Base-by-base conservation (phyloP, 345 rosid genomes). In the Erysimum cheiranthoides region DNA sequence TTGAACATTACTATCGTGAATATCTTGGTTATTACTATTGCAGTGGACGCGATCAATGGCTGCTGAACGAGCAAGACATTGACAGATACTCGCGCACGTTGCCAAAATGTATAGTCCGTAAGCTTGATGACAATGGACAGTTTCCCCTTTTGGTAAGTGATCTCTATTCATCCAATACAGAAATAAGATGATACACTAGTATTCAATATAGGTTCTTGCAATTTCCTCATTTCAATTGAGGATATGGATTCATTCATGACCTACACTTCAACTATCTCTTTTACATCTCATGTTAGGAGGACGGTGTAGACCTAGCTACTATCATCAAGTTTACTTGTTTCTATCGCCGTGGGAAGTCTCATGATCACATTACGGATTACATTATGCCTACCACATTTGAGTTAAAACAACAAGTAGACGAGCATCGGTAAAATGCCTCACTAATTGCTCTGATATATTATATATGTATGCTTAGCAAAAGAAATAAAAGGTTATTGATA, bases 11-110 rank as follows among this genome's bases (percentile, higher is more conserved):
- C 18, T 16, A 54, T 63, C n/a, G n/a, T n/a, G 34, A 63, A 27
- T 43, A 70, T 14, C 46, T 27, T 68, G 63, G 17, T 16, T 46
- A 45, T 71, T n/a, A 12, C 18, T 16, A 54, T 63, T 77, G 68
- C 68, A 91, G 98, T 79, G 93, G 90, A 74, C 87, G 61, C 71
- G 97, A 90, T 84, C 91, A 85, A 28, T 73, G 89, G 71, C 78
- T 91, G 53, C 85, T 93, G 18, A 88, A 89, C 64, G 52, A 73
- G 60, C 92, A 77, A 60, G 97, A 93, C 81, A 81, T 87, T 66
- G 73, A 82, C 61, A 87, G 88, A 76, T 82, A 81, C 58, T 57
- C 54, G 3, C 57, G 9, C 32, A 75, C 78, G 10, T 71, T 88
- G 53, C 85, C 84, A 36, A 82, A 78, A 38, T 73, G 90, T 78